Percentiles rank a stretch among this genome's conserved stretches.
These are phyloP conservation scores for Acephala macrosclerotiorum DNA, from an alignment of 2,329 filamentous ascomycete genomes.

Conservation along the genomic window DNA sequence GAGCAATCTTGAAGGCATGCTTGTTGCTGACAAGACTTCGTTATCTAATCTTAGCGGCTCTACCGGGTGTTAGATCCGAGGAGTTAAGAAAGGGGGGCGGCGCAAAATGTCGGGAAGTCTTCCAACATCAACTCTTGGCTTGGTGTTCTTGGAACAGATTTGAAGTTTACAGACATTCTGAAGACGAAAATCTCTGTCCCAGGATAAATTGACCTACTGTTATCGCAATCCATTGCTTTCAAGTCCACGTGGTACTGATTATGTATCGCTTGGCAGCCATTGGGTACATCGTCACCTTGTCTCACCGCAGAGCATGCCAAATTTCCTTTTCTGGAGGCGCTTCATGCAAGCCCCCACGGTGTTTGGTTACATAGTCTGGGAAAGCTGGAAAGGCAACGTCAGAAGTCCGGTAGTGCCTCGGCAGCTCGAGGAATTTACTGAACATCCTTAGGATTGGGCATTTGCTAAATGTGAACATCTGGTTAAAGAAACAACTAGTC, in stretches of 20 bases:
- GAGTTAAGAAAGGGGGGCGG: neutral
- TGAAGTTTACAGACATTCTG: neutral
- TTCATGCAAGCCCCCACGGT: neutral
- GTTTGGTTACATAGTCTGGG: neutral
- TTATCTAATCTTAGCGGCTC: slow-evolving; percentile 3
- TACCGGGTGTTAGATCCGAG: neutral
- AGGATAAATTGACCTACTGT: neutral
- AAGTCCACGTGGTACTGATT: neutral
- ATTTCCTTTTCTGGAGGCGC: slow-evolving; percentile 1
- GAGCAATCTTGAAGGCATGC: slow-evolving; percentile 3
- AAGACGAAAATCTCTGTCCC: neutral
- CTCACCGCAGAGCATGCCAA: neutral
- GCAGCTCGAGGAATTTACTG: no score
- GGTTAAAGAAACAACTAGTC: no score
- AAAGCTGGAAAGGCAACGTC: no score
- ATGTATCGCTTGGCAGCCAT: neutral
- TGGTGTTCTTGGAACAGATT: neutral
- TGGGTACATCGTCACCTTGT: neutral
- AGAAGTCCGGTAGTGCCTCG: no score
- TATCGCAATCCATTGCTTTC: neutral
- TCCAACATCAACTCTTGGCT: neutral
- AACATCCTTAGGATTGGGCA: no score
- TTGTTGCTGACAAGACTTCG: neutral
- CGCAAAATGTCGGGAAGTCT: neutral
- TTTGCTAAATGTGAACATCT: no score